Conservation (phyloP, 768 basidiomycete species). For the Calvatia gigantea region DNA sequence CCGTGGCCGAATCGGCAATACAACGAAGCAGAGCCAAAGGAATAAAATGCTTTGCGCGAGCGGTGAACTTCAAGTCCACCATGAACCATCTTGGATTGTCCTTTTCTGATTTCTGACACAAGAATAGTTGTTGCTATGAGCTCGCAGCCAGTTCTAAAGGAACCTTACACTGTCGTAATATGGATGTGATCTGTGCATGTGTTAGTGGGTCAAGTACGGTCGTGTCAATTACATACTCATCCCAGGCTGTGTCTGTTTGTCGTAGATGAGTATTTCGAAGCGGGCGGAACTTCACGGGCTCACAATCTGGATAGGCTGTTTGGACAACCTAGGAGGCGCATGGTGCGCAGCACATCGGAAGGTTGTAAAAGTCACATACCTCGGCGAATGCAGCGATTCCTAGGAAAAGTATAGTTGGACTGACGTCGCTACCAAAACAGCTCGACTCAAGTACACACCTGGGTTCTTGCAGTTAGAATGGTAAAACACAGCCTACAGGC, state of each 20-base stretch:
- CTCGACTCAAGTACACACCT: no score
- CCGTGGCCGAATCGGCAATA: conserved; percentile 42
- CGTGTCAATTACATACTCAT: conserved; percentile 47
- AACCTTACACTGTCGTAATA: conserved; percentile 68
- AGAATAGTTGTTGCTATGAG: background rate
- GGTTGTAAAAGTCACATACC: conserved; percentile 35
- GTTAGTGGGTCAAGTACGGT: background rate
- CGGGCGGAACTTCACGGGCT: conserved; percentile 23
- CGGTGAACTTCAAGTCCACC: conserved; percentile 73
- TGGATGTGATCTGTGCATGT: conserved; percentile 53
- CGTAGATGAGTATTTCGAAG: background rate
- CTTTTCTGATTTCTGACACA: conserved; percentile 68
- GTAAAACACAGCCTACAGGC: conserved; percentile 71
- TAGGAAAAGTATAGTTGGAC: conserved; percentile 19
- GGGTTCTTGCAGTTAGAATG: conserved; percentile 85
- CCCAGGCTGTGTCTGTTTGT: conserved; percentile 82
- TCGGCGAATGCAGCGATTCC: conserved; percentile 82
- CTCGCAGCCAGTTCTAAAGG: background rate
- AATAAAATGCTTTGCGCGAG: conserved; percentile 68
- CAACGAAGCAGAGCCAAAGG: conserved; percentile 71
- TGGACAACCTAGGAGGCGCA: conserved; percentile 55
- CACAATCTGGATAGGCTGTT: conserved; percentile 90
- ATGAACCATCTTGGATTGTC: conserved; percentile 88
- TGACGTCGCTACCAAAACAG: background rate
- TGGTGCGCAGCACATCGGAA: conserved; percentile 7